phyloP scores from a whole-genome alignment of 148 eudicot species.

The Rhododendron griersonianum region DNA sequence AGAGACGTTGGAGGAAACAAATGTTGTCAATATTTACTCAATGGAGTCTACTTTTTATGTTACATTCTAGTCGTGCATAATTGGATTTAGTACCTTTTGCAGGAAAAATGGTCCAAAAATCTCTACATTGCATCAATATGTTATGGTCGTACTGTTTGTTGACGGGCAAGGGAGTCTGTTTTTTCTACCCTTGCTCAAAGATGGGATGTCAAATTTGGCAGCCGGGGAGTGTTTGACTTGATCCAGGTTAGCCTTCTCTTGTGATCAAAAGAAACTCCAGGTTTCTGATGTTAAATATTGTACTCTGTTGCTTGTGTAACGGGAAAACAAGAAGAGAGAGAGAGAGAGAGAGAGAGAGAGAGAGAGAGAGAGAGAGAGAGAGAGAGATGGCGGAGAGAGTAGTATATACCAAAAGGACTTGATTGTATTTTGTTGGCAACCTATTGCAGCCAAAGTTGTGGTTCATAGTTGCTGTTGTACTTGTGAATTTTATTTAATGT shows the following conservation, averaged over 20 bases:
- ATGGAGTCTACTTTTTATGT: not conserved
- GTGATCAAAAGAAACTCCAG: not conserved
- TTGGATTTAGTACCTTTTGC: constrained; percentile 15
- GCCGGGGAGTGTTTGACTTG: not conserved
- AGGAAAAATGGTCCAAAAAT: constrained; percentile 88
- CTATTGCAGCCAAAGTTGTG: not conserved
- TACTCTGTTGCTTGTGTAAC: not conserved
- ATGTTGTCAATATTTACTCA: not conserved
- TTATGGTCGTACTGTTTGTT: constrained; percentile 78
- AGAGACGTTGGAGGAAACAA: not conserved
- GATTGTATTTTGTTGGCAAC: not conserved
- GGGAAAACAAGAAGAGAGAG: not conserved
- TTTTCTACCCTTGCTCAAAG: not conserved
- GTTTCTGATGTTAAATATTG: not conserved
- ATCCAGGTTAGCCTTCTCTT: not conserved
- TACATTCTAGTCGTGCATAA: not conserved
- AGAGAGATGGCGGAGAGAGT: not conserved
- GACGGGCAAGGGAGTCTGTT: not conserved
- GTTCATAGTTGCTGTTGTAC: not conserved
- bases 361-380: not conserved
- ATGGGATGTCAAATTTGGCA: not conserved
- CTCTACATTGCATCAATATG: constrained; percentile 89
- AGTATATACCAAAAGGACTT: not conserved
- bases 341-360: not conserved
- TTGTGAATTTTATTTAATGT: not conserved